Evolutionary conservation across 805 yeast species (phyloP), one percentile per base, ranked within the genome.

Genomic region (Suhomyces canberraensis): DNA sequence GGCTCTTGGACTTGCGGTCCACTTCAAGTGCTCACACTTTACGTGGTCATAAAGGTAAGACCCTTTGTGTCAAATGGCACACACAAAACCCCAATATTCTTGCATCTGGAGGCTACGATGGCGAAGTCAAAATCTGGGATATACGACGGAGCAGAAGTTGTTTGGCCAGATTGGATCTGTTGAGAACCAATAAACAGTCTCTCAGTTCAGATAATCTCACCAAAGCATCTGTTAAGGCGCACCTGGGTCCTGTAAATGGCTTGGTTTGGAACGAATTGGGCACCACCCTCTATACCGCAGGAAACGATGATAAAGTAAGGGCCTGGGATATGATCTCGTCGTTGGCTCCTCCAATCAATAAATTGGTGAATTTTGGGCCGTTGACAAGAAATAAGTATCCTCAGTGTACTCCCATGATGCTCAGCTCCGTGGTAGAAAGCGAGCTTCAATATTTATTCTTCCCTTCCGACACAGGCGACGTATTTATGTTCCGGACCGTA

Each of bases 71-170:
- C 20, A 76, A 79, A 50, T 88, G 95, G 91, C 82, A 84, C 31
- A 95, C 95, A 0, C 61, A 64, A 6, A 64, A 75, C 42, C 60
- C 78, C 0, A 61, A 82, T 48, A 42, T 84, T 3, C 63, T 90
- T 2, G 89, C 90, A 0, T 73, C 88, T 3, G 96, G 95, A 1
- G 89, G 91, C 15, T 73, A 77, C 13, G 87, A 83, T 47, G 96
- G 97, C 0, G 81, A 81, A 31, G 80, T 84, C 7, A 72, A 84
- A 35, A 54, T 90, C 0, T 90, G 97, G 97, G 98, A 90, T 54
- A 73, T 88, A 8, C 62, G 98, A 31, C 63, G 84, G 32, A 76
- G 86, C 16, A 67, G 70, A 13, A 73, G 83, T 24, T 81, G 87
- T 49, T 57, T 86, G 16, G 71, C 79, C 29, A 69, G 79, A 11